A percentile compares a stretch with the other conserved stretches of the same genome.
Conservation (phyloP, 2,329 filamentous ascomycete species). For the Ophiosphaerella korrae region DNA sequence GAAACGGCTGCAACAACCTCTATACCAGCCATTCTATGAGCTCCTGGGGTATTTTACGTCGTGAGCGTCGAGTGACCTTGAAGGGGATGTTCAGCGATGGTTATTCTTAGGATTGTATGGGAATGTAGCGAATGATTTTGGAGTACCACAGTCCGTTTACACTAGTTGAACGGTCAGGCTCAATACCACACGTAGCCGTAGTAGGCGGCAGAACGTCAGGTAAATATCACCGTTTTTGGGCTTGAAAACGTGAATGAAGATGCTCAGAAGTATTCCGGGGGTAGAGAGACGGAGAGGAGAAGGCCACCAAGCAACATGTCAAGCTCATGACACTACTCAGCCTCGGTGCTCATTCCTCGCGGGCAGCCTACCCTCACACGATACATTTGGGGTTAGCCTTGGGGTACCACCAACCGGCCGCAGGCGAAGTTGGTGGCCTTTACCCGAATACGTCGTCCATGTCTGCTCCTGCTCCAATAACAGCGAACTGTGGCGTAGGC, state of each 20-base stretch:
- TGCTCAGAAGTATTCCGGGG: not conserved
- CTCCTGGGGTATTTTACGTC: not conserved
- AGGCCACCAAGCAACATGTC: constrained; percentile 8
- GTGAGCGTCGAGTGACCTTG: not conserved
- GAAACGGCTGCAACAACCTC: constrained; percentile 50
- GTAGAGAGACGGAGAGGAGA: constrained; percentile 10
- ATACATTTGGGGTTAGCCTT: constrained; percentile 17
- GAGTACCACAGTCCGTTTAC: not conserved
- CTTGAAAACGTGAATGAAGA: constrained; percentile 1
- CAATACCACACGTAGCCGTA: too few relatives aligned
- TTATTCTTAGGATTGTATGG: not conserved
- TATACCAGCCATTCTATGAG: not conserved
- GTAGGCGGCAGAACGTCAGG: not conserved
- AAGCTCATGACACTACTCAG: constrained; percentile 11
- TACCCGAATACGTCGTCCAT: constrained; percentile 21
- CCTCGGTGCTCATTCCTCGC: constrained; percentile 15
- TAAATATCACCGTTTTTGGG: not conserved
- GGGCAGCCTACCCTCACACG: constrained; percentile 7
- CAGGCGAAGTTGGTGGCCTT: constrained; percentile 18
- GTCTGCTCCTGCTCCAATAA: constrained; percentile 22
- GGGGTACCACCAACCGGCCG: constrained; percentile 8
- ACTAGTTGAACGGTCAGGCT: too few relatives aligned
- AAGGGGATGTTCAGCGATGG: not conserved
- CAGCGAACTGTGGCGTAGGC: constrained; percentile 18
- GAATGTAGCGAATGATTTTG: not conserved